Percentiles rank a stretch among this genome's conserved stretches.
phyloP scores from a whole-genome alignment of 352 stramenopile genomes.

The Phytopythium helicoides region DNA sequence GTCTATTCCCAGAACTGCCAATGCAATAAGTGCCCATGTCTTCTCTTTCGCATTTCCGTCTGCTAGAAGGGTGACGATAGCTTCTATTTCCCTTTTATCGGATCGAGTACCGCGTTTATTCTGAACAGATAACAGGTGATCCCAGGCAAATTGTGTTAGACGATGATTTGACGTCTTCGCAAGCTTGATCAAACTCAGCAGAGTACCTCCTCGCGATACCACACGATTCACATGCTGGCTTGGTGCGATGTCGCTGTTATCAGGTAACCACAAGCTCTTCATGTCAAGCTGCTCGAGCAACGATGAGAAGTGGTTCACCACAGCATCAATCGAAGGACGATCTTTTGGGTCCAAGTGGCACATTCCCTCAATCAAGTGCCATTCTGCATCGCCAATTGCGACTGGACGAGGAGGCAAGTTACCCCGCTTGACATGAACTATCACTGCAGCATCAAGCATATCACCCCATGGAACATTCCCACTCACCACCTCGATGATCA shows the following conservation, averaged over 20 bases:
- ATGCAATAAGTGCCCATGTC: background rate
- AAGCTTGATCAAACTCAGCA: background rate
- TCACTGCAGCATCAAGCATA: slow-evolving; percentile 4
- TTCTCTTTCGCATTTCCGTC: background rate
- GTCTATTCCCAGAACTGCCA: background rate
- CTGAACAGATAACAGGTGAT: background rate
- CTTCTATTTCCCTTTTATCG: background rate
- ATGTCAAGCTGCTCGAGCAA: background rate
- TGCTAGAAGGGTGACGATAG: slow-evolving; percentile 1
- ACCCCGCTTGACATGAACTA: slow-evolving; percentile 3
- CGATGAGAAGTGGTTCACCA: slow-evolving; percentile 4
- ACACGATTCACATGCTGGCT: background rate
- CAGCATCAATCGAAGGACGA: slow-evolving; percentile 4
- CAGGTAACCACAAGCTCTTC: background rate
- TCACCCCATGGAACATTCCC: slow-evolving; percentile 9
- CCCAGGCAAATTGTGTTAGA: too few species aligned
- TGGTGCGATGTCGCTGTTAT: background rate
- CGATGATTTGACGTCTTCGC: background rate
- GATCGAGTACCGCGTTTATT: background rate
- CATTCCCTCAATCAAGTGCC: slow-evolving; percentile 15
- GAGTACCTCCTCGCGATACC: background rate
- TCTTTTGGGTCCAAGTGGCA: slow-evolving; percentile 5
- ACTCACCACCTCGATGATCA: slow-evolving; percentile 17
- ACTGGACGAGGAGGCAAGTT: background rate
- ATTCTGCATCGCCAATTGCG: slow-evolving; percentile 1